Base-by-base conservation (phyloP, 371 early-diverging fungal species). In the Nosema muscidifuracis region DNA sequence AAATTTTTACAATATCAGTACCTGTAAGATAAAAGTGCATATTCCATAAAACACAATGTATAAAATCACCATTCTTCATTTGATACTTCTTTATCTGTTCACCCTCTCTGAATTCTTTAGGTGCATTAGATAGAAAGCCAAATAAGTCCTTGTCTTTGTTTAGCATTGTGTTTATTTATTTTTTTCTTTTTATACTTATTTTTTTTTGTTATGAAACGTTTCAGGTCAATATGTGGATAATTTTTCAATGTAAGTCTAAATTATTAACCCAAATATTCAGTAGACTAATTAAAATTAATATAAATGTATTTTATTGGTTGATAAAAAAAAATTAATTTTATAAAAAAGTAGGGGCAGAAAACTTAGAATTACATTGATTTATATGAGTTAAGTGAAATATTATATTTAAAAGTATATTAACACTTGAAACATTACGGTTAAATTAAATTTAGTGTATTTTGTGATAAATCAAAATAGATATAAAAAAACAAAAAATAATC, bases 1-100 rank as follows among this genome's bases (percentile, higher is more conserved):
- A 86, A 0, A 90, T 89, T 36, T 93, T 89, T 18, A 97, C 94
- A 77, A 98, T 96, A 79, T 98, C 99, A 0, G 97, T 96, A 4
- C 97, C 96, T 12, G 96, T 81, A 24, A 85, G 75, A 56, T 80
- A 84, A 69, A 82, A 84, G 63, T 82, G 82, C 77, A 74, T 83
- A 50, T 84, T 82, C 82, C 82, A 84, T 42, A 84, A 68, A 16
- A 82, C 78, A 73, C 84, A 84, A 62, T 84, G 84, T 28, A 84
- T 77, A 56, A 78, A 82, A 55, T 84, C 84, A 28, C 84, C 84
- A 64, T 84, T 84, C 62, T 82, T 82, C 42, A 84, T 56, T 65
- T 84, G 84, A 72, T 76, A 82, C 69, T 84, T 84, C 57, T 75
- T 76, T 42, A 84, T 84, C 56, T 79, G 71, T 62, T 84, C 84